Evolutionary conservation across 2,329 filamentous ascomycete genomes (phyloP).

Genomic region (Calcarisporium arbuscula): DNA sequence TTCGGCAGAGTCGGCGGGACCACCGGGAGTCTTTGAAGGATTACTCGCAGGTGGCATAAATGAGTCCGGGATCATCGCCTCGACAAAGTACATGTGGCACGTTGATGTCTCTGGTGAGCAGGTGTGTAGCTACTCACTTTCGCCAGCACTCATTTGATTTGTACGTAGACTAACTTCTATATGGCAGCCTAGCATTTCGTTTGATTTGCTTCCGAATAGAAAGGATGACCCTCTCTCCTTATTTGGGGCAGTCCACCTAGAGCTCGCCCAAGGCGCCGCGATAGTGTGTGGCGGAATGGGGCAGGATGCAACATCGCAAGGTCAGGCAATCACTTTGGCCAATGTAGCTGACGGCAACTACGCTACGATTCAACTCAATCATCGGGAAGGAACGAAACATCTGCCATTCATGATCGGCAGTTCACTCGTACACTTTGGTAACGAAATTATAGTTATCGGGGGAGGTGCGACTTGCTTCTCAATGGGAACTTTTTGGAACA

Average conservation of each 20-base stretch:
- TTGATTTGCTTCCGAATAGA: conserved; percentile 8
- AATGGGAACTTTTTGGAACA: conserved; percentile 82
- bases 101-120: conserved; percentile 33
- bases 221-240: conserved; percentile 15
- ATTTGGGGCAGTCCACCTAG: conserved; percentile 24
- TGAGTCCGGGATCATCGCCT: conserved; percentile 53
- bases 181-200: conserved; percentile 19
- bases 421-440: conserved; percentile 42
- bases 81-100: conserved; percentile 60
- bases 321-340: conserved; percentile 20
- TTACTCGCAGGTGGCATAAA: conserved; percentile 68
- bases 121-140: conserved; percentile 21
- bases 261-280: conserved; percentile 13
- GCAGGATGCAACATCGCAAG: conserved; percentile 17
- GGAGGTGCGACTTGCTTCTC: conserved; percentile 87
- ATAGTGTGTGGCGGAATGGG: conserved; percentile 27
- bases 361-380: conserved; percentile 6
- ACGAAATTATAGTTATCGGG: conserved; percentile 58
- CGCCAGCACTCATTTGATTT: no score
- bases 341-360: conserved; percentile 27
- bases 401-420: conserved; percentile 66
- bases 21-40: conserved; percentile 41
- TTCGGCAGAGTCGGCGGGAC: conserved; percentile 11
- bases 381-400: conserved; percentile 3
- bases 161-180: no score